A percentile compares a stretch with the other conserved stretches of the same genome.
Evolutionary conservation across 176 grass and related monocot genomes (phyloP).

Genomic region (Musa acuminata): DNA sequence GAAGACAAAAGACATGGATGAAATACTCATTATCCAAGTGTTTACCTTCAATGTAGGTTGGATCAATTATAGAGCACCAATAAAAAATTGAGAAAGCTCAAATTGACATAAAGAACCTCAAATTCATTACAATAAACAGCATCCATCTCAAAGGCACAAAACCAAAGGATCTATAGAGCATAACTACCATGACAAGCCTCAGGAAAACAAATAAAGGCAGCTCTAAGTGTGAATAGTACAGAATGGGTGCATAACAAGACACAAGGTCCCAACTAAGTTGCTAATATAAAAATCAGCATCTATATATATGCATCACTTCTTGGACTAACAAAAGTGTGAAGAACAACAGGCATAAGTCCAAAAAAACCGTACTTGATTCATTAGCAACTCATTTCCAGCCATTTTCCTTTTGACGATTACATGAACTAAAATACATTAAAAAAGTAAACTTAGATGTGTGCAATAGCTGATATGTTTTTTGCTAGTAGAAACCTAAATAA

Average conservation of each 20-base stretch:
- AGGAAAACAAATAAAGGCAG: not conserved
- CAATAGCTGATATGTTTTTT: not conserved
- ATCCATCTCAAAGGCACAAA: not conserved
- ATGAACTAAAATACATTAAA: not conserved
- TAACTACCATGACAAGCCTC: not conserved
- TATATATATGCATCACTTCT: not conserved
- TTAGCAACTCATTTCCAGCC: not conserved
- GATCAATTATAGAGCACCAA: not conserved
- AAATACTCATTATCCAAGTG: not conserved
- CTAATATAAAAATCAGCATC: not conserved
- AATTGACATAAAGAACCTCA: not conserved
- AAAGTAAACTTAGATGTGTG: not conserved
- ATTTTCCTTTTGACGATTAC: not conserved
- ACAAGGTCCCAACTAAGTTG: not conserved
- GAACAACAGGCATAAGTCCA: too few species aligned
- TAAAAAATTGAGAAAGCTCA: not conserved
- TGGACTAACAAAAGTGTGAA: not conserved
- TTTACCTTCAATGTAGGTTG: not conserved
- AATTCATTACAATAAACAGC: not conserved
- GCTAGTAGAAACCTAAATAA: not conserved
- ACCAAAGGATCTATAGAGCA: not conserved
- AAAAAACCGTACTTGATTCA: too few species aligned
- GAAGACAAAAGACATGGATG: not conserved
- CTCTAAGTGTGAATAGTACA: not conserved
- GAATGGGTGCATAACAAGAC: not conserved